Percentiles rank a stretch among this genome's conserved stretches.
Evolutionary conservation across 805 yeast species (phyloP).

Genomic region (Starmerella potacharoeniae): DNA sequence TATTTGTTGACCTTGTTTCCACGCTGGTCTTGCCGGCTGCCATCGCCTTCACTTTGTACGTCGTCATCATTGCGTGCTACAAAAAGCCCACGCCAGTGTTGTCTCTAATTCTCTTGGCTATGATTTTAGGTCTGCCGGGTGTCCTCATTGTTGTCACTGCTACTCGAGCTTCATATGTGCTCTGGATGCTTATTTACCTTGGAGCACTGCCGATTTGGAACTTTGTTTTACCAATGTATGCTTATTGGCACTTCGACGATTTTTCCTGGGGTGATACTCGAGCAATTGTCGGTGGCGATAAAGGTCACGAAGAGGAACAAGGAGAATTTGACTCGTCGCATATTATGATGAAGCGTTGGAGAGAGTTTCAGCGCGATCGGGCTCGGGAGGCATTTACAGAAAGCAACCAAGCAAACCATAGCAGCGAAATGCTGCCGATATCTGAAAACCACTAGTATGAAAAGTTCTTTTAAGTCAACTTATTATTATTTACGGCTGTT

Average conservation of each 20-base stretch:
- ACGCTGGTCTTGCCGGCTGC: constrained; percentile 86
- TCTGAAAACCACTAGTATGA: neutral
- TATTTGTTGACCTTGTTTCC: constrained; percentile 72
- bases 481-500: neutral
- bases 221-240: constrained; percentile 71
- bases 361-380: constrained; percentile 79
- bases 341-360: constrained; percentile 88
- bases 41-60: constrained; percentile 68
- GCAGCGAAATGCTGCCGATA: neutral
- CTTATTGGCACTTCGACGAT: constrained; percentile 92
- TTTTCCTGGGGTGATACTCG: constrained; percentile 95
- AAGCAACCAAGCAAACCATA: neutral
- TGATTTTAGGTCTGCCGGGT: constrained; percentile 81
- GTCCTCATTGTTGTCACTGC: constrained; percentile 69
- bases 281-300: constrained; percentile 58
- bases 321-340: constrained; percentile 88
- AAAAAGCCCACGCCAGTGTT: constrained; percentile 65
- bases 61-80: constrained; percentile 57
- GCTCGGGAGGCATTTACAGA: constrained; percentile 9
- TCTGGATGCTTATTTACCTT: constrained; percentile 71
- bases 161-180: constrained; percentile 54
- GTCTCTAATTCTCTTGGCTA: constrained; percentile 62
- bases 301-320: constrained; percentile 54
- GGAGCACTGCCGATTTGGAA: constrained; percentile 89
- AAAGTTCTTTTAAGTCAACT: neutral